These are phyloP conservation scores for Phialocephala subalpina DNA, from an alignment of 2,329 filamentous ascomycete species.

Conservation along the genomic window DNA sequence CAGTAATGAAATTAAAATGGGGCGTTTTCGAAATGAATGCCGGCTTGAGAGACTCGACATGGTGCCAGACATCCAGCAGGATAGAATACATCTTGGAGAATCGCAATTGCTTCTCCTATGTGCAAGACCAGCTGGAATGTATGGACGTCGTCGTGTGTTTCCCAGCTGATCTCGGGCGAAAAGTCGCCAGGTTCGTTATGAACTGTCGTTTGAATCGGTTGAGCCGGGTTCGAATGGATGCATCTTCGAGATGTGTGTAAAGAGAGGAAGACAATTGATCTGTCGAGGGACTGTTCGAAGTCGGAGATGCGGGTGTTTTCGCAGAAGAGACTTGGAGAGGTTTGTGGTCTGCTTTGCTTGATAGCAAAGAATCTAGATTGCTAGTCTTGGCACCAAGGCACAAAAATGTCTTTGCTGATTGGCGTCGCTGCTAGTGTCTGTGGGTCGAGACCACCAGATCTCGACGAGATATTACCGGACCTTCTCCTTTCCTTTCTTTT, in stretches of 20 bases:
- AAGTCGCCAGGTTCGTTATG: slow-evolving; percentile 10
- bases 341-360: background rate
- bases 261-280: background rate
- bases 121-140: background rate
- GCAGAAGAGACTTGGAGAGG: background rate
- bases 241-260: slow-evolving; percentile 14
- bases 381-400: slow-evolving; percentile 8
- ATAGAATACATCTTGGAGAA: slow-evolving; percentile 37
- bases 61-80: slow-evolving; percentile 44
- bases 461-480: background rate
- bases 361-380: background rate
- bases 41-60: slow-evolving; percentile 60
- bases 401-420: background rate
- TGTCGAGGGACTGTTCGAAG: background rate
- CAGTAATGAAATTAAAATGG: slow-evolving; percentile 82
- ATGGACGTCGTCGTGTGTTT: background rate
- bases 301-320: background rate
- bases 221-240: slow-evolving; percentile 22
- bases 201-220: slow-evolving; percentile 16
- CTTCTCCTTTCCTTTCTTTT: background rate
- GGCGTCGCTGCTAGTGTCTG: background rate
- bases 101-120: background rate
- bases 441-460: slow-evolving; percentile 3
- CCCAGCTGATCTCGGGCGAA: slow-evolving; percentile 1
- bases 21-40: slow-evolving; percentile 67